A percentile compares a stretch with the other conserved stretches of the same genome.
These are phyloP conservation scores for Hirschfeldia incana DNA, from an alignment of 345 rosid genomes.

Conservation along the genomic window DNA sequence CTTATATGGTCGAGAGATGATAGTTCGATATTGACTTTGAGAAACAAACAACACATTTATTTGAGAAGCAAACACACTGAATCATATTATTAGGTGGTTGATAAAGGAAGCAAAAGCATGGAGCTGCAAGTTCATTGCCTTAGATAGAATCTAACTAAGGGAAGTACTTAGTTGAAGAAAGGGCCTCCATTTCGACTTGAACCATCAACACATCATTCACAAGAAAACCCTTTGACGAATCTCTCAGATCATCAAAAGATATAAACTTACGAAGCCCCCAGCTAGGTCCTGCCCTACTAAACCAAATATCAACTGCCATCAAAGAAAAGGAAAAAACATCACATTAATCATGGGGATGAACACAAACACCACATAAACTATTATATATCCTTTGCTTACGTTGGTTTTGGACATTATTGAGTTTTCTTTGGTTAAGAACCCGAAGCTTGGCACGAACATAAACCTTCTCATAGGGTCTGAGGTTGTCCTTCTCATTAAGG, in stretches of 20 bases:
- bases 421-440: conserved; percentile 9
- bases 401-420: not conserved
- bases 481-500: not conserved
- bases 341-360: not conserved
- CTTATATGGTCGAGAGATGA: not conserved
- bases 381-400: conserved; percentile 12
- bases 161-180: conserved; percentile 26
- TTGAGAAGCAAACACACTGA: not conserved
- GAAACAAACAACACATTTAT: not conserved
- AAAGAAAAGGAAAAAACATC: not conserved
- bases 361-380: not conserved
- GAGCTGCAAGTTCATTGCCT: not conserved
- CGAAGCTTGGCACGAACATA: conserved; percentile 31
- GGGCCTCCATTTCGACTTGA: conserved; percentile 13
- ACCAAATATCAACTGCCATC: conserved; percentile 8
- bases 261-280: conserved; percentile 16
- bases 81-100: not conserved
- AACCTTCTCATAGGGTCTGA: conserved; percentile 25
- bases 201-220: conserved; percentile 20
- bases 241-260: not conserved
- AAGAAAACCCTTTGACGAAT: conserved; percentile 14
- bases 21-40: not conserved
- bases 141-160: not conserved
- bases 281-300: not conserved
- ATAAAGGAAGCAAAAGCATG: not conserved